Base-by-base conservation (phyloP, 176 grass and related monocot species). In the Oryza officinalis region DNA sequence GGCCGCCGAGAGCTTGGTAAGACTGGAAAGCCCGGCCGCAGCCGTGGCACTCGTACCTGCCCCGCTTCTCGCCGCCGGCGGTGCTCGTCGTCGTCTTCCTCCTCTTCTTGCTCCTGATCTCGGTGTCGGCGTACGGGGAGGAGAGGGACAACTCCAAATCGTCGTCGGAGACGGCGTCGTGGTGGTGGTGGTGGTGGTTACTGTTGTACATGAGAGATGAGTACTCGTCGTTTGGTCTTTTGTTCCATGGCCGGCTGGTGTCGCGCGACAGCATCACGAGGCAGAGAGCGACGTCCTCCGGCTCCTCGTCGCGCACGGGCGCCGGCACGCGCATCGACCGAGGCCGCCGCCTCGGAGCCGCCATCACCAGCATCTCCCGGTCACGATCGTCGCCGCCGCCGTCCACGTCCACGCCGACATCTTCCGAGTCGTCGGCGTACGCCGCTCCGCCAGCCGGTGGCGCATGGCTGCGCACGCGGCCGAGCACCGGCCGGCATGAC, bases 221-320 rank as follows among this genome's bases (percentile, higher is more conserved):
- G 46, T 49, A 17, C 46, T 17, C 46, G 46, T 49, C 46, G 3
- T 17, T 49, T 17, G 46, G 13, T 17, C 46, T 49, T 4, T 43
- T 76, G 64, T 44, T 22, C 69, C 85, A 83, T 22, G 8, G 49
- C 44, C 71, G 8, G 0, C 71, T 2, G 37, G 40, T 65, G 85
- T 87, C 81, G 30, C 84, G 78, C 15, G 89, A 94, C n/a, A 94
- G 86, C 89, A 89, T 89, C 72, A 91, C 75, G 43, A 94, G 92
- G 73, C 81, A 84, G 37, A 65, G 87, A 12, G 92, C 92, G 25
- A 86, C 92, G 23, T 94, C 89, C 80, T 87, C 86, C 6, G 78
- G 71, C 76, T 87, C 89, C 20, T 26, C 74, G 41, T 66, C 28
- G 7, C 41, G 28, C 43, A 41, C 77, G 13, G 69, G 69, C 10